A percentile compares a stretch with the other conserved stretches of the same genome.
Conservation (phyloP, 1,139 yeast genomes). For the Blastobotrys malaysiensis region DNA sequence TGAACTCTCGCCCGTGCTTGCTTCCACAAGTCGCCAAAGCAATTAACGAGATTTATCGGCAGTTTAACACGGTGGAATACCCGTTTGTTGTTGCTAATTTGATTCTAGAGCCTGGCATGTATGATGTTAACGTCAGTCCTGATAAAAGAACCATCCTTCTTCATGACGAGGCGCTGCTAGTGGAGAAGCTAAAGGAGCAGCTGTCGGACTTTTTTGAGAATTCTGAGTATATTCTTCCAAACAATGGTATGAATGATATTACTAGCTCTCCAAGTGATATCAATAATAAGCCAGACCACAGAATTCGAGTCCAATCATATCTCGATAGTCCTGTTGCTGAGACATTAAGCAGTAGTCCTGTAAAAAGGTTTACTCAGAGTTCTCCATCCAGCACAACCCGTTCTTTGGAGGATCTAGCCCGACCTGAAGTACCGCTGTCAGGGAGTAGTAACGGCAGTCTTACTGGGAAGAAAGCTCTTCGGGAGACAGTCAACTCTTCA, state of each 20-base stretch:
- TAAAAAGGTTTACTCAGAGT: not conserved
- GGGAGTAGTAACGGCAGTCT: not conserved
- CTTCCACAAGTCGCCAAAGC: constrained; percentile 53
- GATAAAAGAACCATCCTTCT: constrained; percentile 73
- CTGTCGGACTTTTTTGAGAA: constrained; percentile 23
- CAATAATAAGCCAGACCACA: not conserved
- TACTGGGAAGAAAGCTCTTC: not conserved
- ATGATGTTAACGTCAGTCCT: constrained; percentile 88
- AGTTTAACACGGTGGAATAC: constrained; percentile 62
- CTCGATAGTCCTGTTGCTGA: not conserved
- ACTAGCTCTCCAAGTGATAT: not conserved
- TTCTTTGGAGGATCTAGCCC: not conserved
- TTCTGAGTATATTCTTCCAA: constrained; percentile 30
- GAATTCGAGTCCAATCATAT: not conserved
- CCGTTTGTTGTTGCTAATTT: constrained; percentile 72
- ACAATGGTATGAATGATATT: constrained; percentile 8
- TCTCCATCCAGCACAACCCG: not conserved
- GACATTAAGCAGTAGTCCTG: not conserved
- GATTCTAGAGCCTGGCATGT: constrained; percentile 42
- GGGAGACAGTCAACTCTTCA: not conserved
- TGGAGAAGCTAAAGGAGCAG: constrained; percentile 42
- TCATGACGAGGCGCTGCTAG: constrained; percentile 55
- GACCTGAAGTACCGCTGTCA: not conserved
- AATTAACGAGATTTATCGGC: constrained; percentile 66
- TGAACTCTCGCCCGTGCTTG: constrained; percentile 71